Evolutionary conservation across 1,284 basidiomycete genomes (phyloP), one percentile per base, ranked within the genome.

Genomic region (Farysia itapuensis): DNA sequence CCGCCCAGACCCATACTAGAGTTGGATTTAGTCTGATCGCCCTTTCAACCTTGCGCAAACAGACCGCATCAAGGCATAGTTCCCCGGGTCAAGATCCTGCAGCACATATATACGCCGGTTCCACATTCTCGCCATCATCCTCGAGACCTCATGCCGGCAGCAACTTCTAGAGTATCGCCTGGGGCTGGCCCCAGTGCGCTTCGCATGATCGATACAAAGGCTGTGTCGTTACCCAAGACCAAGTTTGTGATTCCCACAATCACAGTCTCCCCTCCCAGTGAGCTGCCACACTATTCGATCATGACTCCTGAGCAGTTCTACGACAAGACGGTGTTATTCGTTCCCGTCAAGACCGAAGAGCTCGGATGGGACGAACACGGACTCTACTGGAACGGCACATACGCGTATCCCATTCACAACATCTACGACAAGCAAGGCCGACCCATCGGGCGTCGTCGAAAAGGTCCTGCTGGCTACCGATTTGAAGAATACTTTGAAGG

Each of bases 321-420:
- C 29, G 53, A 61, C 35, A 68, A 61, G 45, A 34, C 41, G 5
- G 45, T 56, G 3, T 65, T 72, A 9, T 72, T 70, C 21, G 70
- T 72, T 11, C 70, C 70, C 5, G 53, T 72, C 31, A 45, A 52
- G 28, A 72, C 70, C 26, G 70, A 66, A 23, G 69, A 70, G 36
- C 51, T 72, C 16, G 65, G 67, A 4, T 72, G 69, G 69, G 69
- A 70, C 20, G 61, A 67, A 31, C 51, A 53, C 35, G 69, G 69
- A 5, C 43, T 72, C n/a, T 70, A 64, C 42, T 72, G 69, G 69
- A 57, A 57, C 28, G 64, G 64, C 20, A 63, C 59, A 7, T 72
- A 65, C 35, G 59, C 49, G 12, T 72, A 72, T 29, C 67, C 65
- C 2, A 38, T 58, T 2, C 53, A 64, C 20, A 35, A 52, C 39